Base-by-base conservation (phyloP, 2,329 filamentous ascomycete genomes). In the Fusarium virguliforme region DNA sequence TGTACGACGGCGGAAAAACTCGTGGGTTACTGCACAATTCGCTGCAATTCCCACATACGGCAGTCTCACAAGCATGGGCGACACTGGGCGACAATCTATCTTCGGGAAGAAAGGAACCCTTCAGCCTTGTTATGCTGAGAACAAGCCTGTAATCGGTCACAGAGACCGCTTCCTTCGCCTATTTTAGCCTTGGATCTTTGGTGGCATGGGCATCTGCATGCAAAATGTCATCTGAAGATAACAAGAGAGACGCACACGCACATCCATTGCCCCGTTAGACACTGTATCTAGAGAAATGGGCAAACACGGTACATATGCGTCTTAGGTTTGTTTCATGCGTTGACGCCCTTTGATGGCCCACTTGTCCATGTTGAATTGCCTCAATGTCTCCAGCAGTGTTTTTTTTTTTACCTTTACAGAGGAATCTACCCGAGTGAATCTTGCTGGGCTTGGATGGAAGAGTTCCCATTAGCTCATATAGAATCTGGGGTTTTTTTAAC, bases 11-110 rank as follows among this genome's bases (percentile, higher is more conserved):
- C 38, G 50, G 43, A 65, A 64, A 57, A 71, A 60, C 57, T 57
- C 64, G 65, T 71, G 60, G 28, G 68, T 60, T 60, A 59, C 62
- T 18, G 18, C 18, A 18, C 63, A 48, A 55, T 73, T 75, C 73
- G 73, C 73, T 64, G 71, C 70, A 71, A 73, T 75, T 75, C 65
- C 73, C 74, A 51, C 41, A 72, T 72, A 55, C 30, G 64, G 73
- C 50, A 67, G 60, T 70, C 43, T 60, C 53, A 71, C 71, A 62
- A 18, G n/a, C 60, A 37, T 60, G 41, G 18, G 18, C 38, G 30
- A 57, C 12, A 50, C 13, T 38, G 30, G 41, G 15, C 8, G 38
- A 48, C 46, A 18, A 59, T 38, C 22, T 43, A 53, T 32, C 40
- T 60, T 68, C 40, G 59, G 60, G 40, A 51, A 55, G 65, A 66